A percentile compares a stretch with the other conserved stretches of the same genome.
These are phyloP conservation scores for Papilionanthe hybrid DNA, from an alignment of 116 monocot species.

Conservation along the genomic window DNA sequence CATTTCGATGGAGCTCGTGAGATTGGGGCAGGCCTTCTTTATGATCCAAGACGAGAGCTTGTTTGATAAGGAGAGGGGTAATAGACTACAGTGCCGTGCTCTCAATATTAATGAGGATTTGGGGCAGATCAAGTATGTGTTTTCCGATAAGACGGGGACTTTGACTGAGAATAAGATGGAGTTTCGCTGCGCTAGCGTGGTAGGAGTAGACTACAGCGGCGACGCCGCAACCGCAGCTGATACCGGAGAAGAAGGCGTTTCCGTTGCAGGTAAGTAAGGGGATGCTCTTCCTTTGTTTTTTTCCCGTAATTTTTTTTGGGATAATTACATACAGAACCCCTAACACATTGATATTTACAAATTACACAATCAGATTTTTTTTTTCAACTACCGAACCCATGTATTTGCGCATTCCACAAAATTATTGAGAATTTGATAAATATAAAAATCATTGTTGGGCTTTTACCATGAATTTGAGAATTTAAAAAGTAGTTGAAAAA, in stretches of 20 bases:
- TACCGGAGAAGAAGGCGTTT: conserved; percentile 12
- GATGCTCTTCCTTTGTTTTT: neutral
- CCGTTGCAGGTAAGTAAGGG: conserved; percentile 28
- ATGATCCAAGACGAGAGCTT: conserved; percentile 54
- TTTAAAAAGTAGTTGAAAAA: too few species aligned
- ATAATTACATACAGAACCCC: too few species aligned
- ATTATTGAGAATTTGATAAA: too few species aligned
- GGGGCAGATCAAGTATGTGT: conserved; percentile 90
- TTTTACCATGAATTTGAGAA: too few species aligned
- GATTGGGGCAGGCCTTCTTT: conserved; percentile 69
- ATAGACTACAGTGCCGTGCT: conserved; percentile 74
- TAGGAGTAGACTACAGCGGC: conserved; percentile 49
- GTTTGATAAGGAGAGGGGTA: conserved; percentile 42
- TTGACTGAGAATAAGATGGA: conserved; percentile 98
- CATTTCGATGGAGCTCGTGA: conserved; percentile 77
- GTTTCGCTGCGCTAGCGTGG: conserved; percentile 58
- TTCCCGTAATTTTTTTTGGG: too few species aligned
- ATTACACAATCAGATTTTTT: too few species aligned
- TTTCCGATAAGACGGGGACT: conserved; percentile 93
- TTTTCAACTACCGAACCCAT: too few species aligned
- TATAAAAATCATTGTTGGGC: too few species aligned
- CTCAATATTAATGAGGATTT: conserved; percentile 94
- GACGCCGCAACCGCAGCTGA: neutral
- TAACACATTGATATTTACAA: too few species aligned
- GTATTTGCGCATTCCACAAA: too few species aligned